Base-by-base conservation (phyloP, 1,284 basidiomycete genomes). In the Papiliotrema laurentii region DNA sequence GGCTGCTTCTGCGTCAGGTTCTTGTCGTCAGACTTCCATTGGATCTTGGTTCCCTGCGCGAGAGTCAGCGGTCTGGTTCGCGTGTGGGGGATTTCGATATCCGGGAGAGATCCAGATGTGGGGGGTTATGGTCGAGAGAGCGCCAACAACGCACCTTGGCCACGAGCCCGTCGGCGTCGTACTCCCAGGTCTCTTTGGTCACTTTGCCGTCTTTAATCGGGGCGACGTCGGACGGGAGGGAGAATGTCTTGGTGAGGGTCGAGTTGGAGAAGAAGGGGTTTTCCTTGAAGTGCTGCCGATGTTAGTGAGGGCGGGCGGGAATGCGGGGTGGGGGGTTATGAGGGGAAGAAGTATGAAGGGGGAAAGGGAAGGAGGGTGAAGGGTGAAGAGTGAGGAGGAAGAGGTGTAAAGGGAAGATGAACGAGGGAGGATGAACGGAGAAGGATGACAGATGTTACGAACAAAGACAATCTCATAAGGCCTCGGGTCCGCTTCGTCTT, bases 1-100 rank as follows among this genome's bases (percentile, higher is more conserved):
- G 77, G 77, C 54, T 74, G 69, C 50, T 71, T 63, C 58, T 68
- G 66, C 51, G 49, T 51, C 25, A 78, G 68, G 63, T 79, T 72
- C 57, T 71, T 66, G 35, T 72, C 75, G 39, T 73, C 69, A 27
- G 68, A 69, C 63, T 77, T 79, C 77, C 77, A 79, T 37, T 75
- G 55, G 55, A 78, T 77, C 50, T 56, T 56, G 14, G 47, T 52
- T 7, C 60, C 38, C 68, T 72, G 49, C 30, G 35, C 22, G n/a
- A n/a, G n/a, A 2, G 27, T 39, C 36, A 48, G 50, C 30, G n/a
- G n/a, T n/a, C 40, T 42, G 5, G 4, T 27, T 16, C 27, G n/a
- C 25, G n/a, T 6, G 40, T 5, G 16, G 14, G 10, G 38, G 13
- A 24, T 39, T n/a, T n/a, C n/a, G n/a, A n/a, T n/a, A n/a, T n/a